phyloP scores from a whole-genome alignment of 2,329 filamentous ascomycete species.

The Talaromyces sp. region DNA sequence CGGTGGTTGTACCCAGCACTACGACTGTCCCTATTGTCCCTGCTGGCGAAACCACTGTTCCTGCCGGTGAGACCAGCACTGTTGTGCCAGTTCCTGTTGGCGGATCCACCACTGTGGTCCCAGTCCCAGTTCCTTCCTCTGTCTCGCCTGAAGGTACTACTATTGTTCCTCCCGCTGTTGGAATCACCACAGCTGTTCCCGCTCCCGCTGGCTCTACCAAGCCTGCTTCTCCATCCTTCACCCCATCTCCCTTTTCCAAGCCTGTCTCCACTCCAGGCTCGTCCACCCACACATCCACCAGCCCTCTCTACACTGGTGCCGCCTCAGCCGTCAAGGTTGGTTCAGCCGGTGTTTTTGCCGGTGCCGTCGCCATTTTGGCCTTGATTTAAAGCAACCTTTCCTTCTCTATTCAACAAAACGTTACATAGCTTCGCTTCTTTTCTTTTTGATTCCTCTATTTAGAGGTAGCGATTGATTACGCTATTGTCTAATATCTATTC shows the following conservation, averaged over 20 bases:
- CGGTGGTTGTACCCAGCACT: background rate
- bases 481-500: constrained; percentile 18
- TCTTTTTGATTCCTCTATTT: background rate
- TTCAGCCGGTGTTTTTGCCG: constrained; percentile 1
- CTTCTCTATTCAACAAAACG: constrained; percentile 1
- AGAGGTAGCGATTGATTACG: constrained; percentile 15
- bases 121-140: background rate
- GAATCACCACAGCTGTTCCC: background rate
- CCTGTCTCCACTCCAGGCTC: background rate
- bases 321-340: constrained; percentile 12
- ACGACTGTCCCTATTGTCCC: background rate
- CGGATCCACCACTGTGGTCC: background rate
- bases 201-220: background rate
- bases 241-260: background rate
- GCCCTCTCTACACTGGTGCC: constrained; percentile 12
- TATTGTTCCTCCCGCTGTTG: background rate
- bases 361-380: constrained; percentile 10
- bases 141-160: constrained; percentile 2
- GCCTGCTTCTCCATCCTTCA: background rate
- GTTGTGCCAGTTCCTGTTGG: background rate
- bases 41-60: background rate
- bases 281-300: constrained; percentile 1
- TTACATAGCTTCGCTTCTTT: background rate
- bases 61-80: background rate
- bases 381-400: constrained; percentile 1